Percentiles rank a stretch among this genome's conserved stretches.
These are phyloP conservation scores for Botryococcus braunii DNA, from an alignment of 163 green algal genomes.

Conservation along the genomic window DNA sequence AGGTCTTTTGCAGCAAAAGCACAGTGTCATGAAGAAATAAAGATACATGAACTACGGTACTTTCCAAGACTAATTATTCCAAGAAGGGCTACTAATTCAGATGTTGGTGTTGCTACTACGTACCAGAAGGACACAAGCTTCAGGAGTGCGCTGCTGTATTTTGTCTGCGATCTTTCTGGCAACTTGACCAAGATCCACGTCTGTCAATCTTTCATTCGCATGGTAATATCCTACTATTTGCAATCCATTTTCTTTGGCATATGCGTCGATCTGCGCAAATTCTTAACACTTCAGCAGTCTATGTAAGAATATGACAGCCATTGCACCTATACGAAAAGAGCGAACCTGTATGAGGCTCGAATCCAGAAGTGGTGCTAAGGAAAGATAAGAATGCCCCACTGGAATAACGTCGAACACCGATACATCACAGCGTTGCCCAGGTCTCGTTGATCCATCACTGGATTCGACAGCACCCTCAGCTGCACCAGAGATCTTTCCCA, in stretches of 20 bases:
- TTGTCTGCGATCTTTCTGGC: conserved; percentile 21
- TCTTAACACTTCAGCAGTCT: not conserved
- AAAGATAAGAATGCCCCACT: conserved; percentile 48
- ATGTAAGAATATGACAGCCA: not conserved
- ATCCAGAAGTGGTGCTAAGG: conserved; percentile 48
- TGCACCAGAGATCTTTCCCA: conserved; percentile 18
- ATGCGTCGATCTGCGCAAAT: conserved; percentile 30
- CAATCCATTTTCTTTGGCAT: conserved; percentile 16
- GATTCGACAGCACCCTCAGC: not conserved
- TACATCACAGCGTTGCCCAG: not conserved
- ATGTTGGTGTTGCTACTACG: not conserved
- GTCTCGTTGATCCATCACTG: not conserved
- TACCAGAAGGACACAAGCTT: conserved; percentile 23
- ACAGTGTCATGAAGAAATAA: too few species aligned
- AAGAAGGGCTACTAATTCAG: too few species aligned
- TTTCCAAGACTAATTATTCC: too few species aligned
- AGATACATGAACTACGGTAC: too few species aligned
- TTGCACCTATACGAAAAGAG: not conserved
- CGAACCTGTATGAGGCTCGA: conserved; percentile 47
- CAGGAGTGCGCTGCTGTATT: conserved; percentile 10
- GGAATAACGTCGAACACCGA: conserved; percentile 40
- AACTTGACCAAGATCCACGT: conserved; percentile 22
- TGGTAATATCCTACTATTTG: conserved; percentile 63
- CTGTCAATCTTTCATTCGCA: conserved; percentile 36
- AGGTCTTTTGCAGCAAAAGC: too few species aligned